Percentiles rank a stretch among this genome's conserved stretches.
Evolutionary conservation across 176 grass and related monocot genomes (phyloP).

Genomic region (Cymbopogon citratus): DNA sequence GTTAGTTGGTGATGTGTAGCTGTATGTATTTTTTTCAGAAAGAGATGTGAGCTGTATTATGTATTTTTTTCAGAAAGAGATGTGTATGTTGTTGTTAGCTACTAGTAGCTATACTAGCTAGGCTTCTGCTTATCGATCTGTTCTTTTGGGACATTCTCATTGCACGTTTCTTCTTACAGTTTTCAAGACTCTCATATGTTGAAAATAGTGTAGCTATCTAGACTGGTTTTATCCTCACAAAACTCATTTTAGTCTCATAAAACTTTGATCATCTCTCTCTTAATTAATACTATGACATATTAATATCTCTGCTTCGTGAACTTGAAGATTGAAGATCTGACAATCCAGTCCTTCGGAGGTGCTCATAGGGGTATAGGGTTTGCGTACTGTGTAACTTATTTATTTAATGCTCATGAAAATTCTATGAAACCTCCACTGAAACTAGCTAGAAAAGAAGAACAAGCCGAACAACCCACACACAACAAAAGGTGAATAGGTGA

Average conservation of each 20-base stretch:
- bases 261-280: not conserved
- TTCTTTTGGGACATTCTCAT: not conserved
- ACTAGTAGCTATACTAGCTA: not conserved
- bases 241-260: not conserved
- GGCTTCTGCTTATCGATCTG: not conserved
- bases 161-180: not conserved
- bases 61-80: too few relatives aligned
- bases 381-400: too few relatives aligned
- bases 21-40: not conserved
- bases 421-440: too few relatives aligned
- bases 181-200: not conserved
- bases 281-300: not conserved
- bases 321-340: too few relatives aligned
- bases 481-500: not conserved
- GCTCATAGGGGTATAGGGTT: too few relatives aligned
- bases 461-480: not conserved
- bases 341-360: too few relatives aligned
- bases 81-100: not conserved
- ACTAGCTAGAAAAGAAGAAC: not conserved
- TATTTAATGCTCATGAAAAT: not conserved
- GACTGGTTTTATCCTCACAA: not conserved
- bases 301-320: too few relatives aligned
- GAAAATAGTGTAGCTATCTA: not conserved
- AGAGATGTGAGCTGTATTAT: too few relatives aligned
- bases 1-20: not conserved